Conservation (phyloP, 441 rosid genomes). For the Erodium texanum region DNA sequence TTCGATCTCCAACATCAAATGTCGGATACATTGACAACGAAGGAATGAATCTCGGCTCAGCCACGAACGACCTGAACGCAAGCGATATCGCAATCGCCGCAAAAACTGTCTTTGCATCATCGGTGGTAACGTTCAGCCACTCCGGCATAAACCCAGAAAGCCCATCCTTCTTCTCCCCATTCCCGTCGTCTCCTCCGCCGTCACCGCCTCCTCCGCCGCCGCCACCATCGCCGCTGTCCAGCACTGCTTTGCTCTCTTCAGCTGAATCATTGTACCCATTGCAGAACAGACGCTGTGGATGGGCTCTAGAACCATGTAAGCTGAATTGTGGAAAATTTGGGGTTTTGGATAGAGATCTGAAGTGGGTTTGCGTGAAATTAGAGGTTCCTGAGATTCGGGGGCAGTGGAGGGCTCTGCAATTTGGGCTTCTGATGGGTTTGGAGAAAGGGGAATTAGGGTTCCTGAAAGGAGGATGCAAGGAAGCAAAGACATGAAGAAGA, state of each 20-base stretch:
- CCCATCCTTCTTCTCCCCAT: constrained; percentile 35
- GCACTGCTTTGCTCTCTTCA: constrained; percentile 14
- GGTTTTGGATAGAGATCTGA: not conserved
- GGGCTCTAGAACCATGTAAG: not conserved
- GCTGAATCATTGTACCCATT: not conserved
- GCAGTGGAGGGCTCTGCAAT: not conserved
- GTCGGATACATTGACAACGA: constrained; percentile 98
- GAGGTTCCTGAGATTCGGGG: not conserved
- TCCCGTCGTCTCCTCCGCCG: constrained; percentile 24
- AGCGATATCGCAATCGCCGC: constrained; percentile 61
- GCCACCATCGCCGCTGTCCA: constrained; percentile 28
- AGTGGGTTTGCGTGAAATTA: not conserved
- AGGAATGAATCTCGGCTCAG: constrained; percentile 94
- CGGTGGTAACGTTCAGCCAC: constrained; percentile 58
- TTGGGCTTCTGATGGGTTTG: not conserved
- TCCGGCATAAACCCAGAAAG: constrained; percentile 39
- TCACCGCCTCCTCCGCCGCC: constrained; percentile 23
- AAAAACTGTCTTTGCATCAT: constrained; percentile 74
- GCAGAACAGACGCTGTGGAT: not conserved
- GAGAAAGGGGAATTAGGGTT: not conserved
- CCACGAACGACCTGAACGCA: constrained; percentile 75
- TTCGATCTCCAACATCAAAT: constrained; percentile 91
- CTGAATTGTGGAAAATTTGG: not conserved
- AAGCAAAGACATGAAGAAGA: not conserved
- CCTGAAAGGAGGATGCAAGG: not conserved